A percentile compares a stretch with the other conserved stretches of the same genome.
These are phyloP conservation scores for Botrytis aclada DNA, from an alignment of 2,329 filamentous ascomycete genomes.

Conservation along the genomic window DNA sequence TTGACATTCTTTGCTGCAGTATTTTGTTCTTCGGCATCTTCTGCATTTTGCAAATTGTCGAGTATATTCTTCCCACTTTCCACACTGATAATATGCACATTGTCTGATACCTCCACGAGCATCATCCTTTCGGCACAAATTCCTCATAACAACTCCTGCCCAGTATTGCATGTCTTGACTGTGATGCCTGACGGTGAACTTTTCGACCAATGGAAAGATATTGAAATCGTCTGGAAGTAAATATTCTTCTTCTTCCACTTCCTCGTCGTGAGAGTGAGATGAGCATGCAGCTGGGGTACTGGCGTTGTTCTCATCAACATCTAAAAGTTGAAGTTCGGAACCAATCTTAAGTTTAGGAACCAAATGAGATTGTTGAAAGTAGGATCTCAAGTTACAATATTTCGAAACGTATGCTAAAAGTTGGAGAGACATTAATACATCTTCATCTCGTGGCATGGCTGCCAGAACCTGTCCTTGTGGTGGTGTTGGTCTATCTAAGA, in stretches of 20 bases:
- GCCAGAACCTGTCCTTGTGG: conserved; percentile 71
- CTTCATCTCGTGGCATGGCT: conserved; percentile 93
- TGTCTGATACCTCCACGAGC: conserved; percentile 90
- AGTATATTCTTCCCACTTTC: conserved; percentile 96
- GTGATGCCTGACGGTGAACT: conserved; percentile 94
- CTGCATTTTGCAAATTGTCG: conserved; percentile 98
- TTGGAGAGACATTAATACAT: conserved; percentile 96
- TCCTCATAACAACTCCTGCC: conserved; percentile 98
- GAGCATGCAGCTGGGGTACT: conserved; percentile 40
- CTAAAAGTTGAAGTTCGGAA: conserved; percentile 75
- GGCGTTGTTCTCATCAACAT: conserved; percentile 57
- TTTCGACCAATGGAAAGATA: conserved; percentile 96
- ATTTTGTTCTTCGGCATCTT: conserved; percentile 92
- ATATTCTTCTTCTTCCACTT: conserved; percentile 74
- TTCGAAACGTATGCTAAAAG: conserved; percentile 97
- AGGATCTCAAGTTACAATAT: conserved; percentile 92
- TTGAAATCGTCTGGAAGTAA: conserved; percentile 92
- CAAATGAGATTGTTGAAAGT: conserved; percentile 92
- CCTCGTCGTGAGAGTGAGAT: conserved; percentile 58
- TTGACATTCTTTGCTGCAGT: conserved; percentile 99
- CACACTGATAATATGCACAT: conserved; percentile 96
- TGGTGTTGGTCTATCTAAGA: conserved; percentile 68
- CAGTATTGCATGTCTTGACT: conserved; percentile 99
- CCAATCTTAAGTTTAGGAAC: conserved; percentile 90
- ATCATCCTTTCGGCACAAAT: conserved; percentile 97